Conservation (phyloP, 768 basidiomycete species). For the Holtermannia corniformis region DNA sequence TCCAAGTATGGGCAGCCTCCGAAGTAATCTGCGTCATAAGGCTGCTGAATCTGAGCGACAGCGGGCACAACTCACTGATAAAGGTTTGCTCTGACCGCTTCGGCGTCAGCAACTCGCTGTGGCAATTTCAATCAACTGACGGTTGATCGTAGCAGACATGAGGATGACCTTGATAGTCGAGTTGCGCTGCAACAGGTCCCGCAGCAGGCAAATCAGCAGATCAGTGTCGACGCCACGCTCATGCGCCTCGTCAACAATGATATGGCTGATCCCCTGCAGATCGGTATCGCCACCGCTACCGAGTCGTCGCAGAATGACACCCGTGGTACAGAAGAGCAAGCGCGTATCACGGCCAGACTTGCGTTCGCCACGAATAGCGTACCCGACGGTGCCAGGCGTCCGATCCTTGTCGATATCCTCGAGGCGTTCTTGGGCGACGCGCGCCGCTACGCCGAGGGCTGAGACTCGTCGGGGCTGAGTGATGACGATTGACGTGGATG, state of each 20-base stretch:
- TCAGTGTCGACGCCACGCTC: slow-evolving; percentile 88
- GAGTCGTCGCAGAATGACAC: slow-evolving; percentile 74
- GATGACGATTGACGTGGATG: slow-evolving; percentile 63
- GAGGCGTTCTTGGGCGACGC: slow-evolving; percentile 65
- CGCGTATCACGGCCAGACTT: slow-evolving; percentile 59
- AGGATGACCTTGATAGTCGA: slow-evolving; percentile 65
- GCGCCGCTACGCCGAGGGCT: slow-evolving; percentile 75
- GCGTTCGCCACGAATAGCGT: slow-evolving; percentile 78
- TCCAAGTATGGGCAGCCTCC: slow-evolving; percentile 64
- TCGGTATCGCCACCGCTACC: slow-evolving; percentile 57
- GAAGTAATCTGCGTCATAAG: slow-evolving; percentile 59
- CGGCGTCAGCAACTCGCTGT: slow-evolving; percentile 2
- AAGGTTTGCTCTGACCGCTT: slow-evolving; percentile 26
- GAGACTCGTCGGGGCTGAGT: slow-evolving; percentile 86
- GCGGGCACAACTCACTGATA: slow-evolving; percentile 9
- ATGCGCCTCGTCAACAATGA: slow-evolving; percentile 89
- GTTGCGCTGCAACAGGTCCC: slow-evolving; percentile 60
- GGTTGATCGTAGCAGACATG: slow-evolving; percentile 95
- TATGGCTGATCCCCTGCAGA: slow-evolving; percentile 63
- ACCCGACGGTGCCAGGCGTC: slow-evolving; percentile 58
- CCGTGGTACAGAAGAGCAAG: slow-evolving; percentile 84
- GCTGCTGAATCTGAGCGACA: no score
- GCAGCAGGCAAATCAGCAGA: slow-evolving; percentile 73
- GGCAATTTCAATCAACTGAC: slow-evolving; percentile 9
- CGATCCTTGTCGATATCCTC: slow-evolving; percentile 45